A percentile compares a stretch with the other conserved stretches of the same genome.
Evolutionary conservation across 164 flowering plant species (phyloP).

Genomic region (Litsea cubeba): DNA sequence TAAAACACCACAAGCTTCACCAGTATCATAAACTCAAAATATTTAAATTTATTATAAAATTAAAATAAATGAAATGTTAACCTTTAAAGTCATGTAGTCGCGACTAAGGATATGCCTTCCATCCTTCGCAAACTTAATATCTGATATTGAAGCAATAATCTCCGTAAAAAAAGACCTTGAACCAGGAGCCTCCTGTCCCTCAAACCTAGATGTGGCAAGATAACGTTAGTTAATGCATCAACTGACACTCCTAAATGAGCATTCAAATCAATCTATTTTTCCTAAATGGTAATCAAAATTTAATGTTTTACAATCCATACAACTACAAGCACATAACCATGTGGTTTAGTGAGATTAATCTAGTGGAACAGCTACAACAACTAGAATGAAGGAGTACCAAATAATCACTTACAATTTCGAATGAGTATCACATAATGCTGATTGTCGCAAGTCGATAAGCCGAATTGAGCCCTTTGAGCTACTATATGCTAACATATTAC

Average conservation of each 20-base stretch:
- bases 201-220: slow-evolving; percentile 49
- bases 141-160: slow-evolving; percentile 93
- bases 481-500: slow-evolving; percentile 90
- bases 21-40: neutral
- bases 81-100: slow-evolving; percentile 98
- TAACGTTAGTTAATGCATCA: neutral
- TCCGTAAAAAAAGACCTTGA: slow-evolving; percentile 94
- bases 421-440: slow-evolving; percentile 93
- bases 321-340: too few species aligned
- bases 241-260: neutral
- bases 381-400: neutral
- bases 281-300: too few species aligned
- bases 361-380: neutral
- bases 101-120: slow-evolving; percentile 92
- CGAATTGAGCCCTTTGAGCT: slow-evolving; percentile 97
- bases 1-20: neutral
- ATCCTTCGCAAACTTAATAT: slow-evolving; percentile 81
- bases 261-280: too few species aligned
- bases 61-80: slow-evolving; percentile 9
- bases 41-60: neutral
- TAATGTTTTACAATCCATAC: too few species aligned
- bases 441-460: slow-evolving; percentile 93
- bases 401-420: slow-evolving; percentile 70
- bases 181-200: slow-evolving; percentile 88
- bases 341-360: too few species aligned